phyloP scores from a whole-genome alignment of 192 early-diverging fungal genomes.

The Coemansia sp. region DNA sequence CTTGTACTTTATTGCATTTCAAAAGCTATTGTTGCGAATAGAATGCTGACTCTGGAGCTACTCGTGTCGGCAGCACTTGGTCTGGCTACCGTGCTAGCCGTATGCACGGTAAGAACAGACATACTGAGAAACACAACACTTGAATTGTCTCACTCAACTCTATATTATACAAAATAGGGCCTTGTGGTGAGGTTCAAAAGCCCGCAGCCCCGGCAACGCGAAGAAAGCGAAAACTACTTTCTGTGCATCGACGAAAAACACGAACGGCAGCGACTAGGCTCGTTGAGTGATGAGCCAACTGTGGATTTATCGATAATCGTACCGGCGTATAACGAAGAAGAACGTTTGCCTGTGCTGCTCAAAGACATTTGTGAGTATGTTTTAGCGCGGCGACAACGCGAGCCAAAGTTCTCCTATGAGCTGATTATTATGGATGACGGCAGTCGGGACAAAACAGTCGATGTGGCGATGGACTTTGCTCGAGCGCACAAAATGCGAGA shows the following conservation, averaged over 20 bases:
- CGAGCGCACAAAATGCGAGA: slow-evolving; percentile 57
- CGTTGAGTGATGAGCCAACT: slow-evolving; percentile 24
- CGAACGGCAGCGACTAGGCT: slow-evolving; percentile 30
- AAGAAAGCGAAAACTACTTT: slow-evolving; percentile 54
- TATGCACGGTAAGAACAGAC: slow-evolving; percentile 20
- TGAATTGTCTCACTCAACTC: background rate
- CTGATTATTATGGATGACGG: slow-evolving; percentile 94
- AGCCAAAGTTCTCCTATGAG: slow-evolving; percentile 68
- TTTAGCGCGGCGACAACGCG: slow-evolving; percentile 41
- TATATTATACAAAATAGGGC: background rate
- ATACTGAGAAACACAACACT: background rate
- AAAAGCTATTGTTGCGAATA: background rate
- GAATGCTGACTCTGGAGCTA: slow-evolving; percentile 6
- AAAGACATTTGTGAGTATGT: slow-evolving; percentile 75
- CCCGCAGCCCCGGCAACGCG: slow-evolving; percentile 42
- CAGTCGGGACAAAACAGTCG: slow-evolving; percentile 72
- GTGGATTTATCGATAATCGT: slow-evolving; percentile 76
- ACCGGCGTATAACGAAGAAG: slow-evolving; percentile 89
- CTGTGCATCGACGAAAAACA: slow-evolving; percentile 37
- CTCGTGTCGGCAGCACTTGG: slow-evolving; percentile 9
- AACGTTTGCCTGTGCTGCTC: slow-evolving; percentile 82
- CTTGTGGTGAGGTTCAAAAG: slow-evolving; percentile 44
- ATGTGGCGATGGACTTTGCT: slow-evolving; percentile 67
- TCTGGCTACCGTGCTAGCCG: slow-evolving; percentile 9
- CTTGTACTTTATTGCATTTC: too few relatives aligned